Percentiles rank a stretch among this genome's conserved stretches.
Conservation (phyloP, 345 rosid genomes). For the Populus nigra region DNA sequence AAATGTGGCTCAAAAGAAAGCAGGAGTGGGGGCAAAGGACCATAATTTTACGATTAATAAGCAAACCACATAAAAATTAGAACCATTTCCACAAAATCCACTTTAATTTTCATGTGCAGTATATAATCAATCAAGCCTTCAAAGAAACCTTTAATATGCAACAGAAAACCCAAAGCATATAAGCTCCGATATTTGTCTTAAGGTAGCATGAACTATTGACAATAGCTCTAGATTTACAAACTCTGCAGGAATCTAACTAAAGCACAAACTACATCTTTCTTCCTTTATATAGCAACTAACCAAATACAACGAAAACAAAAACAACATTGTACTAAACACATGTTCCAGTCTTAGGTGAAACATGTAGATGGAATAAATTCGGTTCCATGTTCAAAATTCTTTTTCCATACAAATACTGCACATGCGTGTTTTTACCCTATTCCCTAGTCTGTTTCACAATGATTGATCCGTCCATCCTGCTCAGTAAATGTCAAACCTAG, state of each 20-base stretch:
- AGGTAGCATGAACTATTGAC: not conserved
- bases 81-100: not conserved
- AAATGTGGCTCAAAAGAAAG: not conserved
- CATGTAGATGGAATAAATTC: too few relatives aligned
- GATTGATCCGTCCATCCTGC: not conserved
- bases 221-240: not conserved
- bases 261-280: not conserved
- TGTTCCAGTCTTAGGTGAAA: too few relatives aligned
- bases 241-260: conserved; percentile 3
- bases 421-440: not conserved
- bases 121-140: not conserved
- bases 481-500: not conserved
- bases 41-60: not conserved
- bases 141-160: not conserved
- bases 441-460: not conserved
- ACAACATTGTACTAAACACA: too few relatives aligned
- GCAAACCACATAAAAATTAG: not conserved
- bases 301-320: not conserved
- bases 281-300: not conserved
- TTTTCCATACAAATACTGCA: too few relatives aligned
- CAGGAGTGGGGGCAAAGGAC: not conserved
- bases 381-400: too few relatives aligned
- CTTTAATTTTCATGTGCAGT: not conserved
- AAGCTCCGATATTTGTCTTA: not conserved
- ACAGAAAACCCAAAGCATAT: not conserved